Percentiles rank a stretch among this genome's conserved stretches.
These are phyloP conservation scores for Lagenaria siceraria DNA, from an alignment of 306 rosid genomes.

Conservation along the genomic window DNA sequence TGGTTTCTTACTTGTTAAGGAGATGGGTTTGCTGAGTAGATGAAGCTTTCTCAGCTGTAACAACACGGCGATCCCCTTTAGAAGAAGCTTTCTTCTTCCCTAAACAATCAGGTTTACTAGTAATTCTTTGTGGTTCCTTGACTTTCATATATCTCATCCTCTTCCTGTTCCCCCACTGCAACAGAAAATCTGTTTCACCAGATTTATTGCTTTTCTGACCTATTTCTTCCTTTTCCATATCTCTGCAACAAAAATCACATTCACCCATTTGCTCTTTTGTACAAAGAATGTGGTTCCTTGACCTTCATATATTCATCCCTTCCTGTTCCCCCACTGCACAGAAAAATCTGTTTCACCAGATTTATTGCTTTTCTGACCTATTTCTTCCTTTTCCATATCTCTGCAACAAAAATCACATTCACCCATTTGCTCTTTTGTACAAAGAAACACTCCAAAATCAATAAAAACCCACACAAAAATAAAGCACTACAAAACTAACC, in stretches of 20 bases:
- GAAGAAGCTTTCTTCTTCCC: constrained; percentile 28
- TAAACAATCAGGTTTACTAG: constrained; percentile 13
- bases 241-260: constrained; percentile 16
- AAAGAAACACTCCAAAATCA: not conserved
- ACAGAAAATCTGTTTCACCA: constrained; percentile 32
- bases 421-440: not conserved
- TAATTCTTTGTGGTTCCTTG: constrained; percentile 23
- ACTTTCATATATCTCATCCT: constrained; percentile 36
- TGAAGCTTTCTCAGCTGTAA: constrained; percentile 17
- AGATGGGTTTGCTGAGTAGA: constrained; percentile 20
- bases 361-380: constrained; percentile 17
- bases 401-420: constrained; percentile 14
- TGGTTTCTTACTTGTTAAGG: constrained; percentile 26
- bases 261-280: not conserved
- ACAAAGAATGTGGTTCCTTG: constrained; percentile 27
- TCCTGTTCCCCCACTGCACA: constrained; percentile 47
- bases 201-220: constrained; percentile 16
- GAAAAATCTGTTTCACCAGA: constrained; percentile 32
- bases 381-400: constrained; percentile 37
- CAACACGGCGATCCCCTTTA: constrained; percentile 18
- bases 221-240: constrained; percentile 38
- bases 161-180: constrained; percentile 53
- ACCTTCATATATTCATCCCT: constrained; percentile 34
- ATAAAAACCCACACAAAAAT: not conserved
- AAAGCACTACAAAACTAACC: constrained; percentile 3